Evolutionary conservation across 2,329 filamentous ascomycete species (phyloP).

Genomic region (Ascochyta lentis): DNA sequence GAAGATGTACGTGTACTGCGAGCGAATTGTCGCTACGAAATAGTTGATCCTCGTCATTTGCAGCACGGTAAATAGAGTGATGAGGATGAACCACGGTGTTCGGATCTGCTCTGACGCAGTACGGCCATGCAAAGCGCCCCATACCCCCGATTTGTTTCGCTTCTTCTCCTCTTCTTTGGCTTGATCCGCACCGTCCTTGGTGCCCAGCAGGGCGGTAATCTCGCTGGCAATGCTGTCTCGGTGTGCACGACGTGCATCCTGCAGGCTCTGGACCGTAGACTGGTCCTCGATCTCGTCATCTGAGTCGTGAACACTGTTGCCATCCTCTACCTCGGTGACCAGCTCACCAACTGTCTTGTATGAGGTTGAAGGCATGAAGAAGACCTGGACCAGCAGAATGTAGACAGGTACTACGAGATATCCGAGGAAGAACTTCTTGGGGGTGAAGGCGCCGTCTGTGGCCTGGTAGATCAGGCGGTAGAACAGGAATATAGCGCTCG

Average conservation of each 20-base stretch:
- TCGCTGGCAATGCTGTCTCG: slow-evolving; percentile 71
- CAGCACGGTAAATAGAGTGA: slow-evolving; percentile 76
- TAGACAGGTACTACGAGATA: slow-evolving; percentile 57
- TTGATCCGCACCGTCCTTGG: slow-evolving; percentile 68
- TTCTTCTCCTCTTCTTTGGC: slow-evolving; percentile 70
- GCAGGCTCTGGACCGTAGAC: slow-evolving; percentile 55
- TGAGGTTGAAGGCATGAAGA: slow-evolving; percentile 56
- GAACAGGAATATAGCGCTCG: slow-evolving; percentile 56
- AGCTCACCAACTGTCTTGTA: slow-evolving; percentile 75
- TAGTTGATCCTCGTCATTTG: slow-evolving; percentile 84
- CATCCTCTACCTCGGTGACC: slow-evolving; percentile 70
- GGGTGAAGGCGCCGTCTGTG: slow-evolving; percentile 50
- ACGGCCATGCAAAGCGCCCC: slow-evolving; percentile 81
- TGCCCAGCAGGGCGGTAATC: slow-evolving; percentile 76
- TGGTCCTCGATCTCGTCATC: slow-evolving; percentile 62
- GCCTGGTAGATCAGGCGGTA: slow-evolving; percentile 57
- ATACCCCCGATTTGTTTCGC: slow-evolving; percentile 76
- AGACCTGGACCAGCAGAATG: slow-evolving; percentile 53
- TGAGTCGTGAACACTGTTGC: slow-evolving; percentile 58
- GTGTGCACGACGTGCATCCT: slow-evolving; percentile 64
- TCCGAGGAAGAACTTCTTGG: slow-evolving; percentile 58
- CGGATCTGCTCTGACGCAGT: slow-evolving; percentile 75
- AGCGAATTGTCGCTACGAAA: slow-evolving; percentile 85
- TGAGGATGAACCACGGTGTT: slow-evolving; percentile 84
- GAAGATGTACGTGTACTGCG: slow-evolving; percentile 82